These are phyloP conservation scores for Metarhizium album DNA, from an alignment of 2,329 filamentous ascomycete species.

Conservation along the genomic window DNA sequence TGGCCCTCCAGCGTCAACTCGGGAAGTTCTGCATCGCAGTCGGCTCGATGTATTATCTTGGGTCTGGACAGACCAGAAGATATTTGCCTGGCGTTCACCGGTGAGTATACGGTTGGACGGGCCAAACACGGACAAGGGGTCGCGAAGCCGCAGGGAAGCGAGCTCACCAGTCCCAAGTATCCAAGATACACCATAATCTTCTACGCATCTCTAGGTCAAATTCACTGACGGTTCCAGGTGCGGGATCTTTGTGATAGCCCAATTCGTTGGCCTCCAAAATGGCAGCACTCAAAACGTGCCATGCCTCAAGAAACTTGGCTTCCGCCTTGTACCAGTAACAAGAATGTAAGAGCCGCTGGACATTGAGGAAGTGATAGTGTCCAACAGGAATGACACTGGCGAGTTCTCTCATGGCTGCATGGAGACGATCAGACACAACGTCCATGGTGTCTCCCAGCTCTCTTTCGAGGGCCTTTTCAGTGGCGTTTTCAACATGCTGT, in stretches of 20 bases:
- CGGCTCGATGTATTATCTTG: constrained; percentile 20
- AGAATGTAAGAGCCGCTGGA: constrained; percentile 20
- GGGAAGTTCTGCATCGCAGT: constrained; percentile 16
- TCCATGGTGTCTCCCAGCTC: constrained; percentile 12
- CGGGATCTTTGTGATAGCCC: constrained; percentile 15
- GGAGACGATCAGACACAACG: constrained; percentile 15
- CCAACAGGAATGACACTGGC: constrained; percentile 16
- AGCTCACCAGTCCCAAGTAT: constrained; percentile 23
- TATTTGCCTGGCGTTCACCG: constrained; percentile 18
- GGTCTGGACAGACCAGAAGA: constrained; percentile 21
- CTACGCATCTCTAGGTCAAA: constrained; percentile 22
- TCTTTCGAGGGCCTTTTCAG: constrained; percentile 11
- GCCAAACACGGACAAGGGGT: background rate
- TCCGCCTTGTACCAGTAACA: constrained; percentile 24
- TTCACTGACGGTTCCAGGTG: constrained; percentile 11
- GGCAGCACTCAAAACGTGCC: constrained; percentile 21
- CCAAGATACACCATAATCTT: constrained; percentile 21
- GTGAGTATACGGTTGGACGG: background rate
- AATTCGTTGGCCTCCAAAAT: constrained; percentile 20
- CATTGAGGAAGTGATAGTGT: constrained; percentile 17
- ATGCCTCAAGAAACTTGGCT: constrained; percentile 19
- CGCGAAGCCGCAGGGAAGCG: no score
- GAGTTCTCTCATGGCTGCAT: constrained; percentile 16
- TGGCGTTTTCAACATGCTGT: constrained; percentile 16
- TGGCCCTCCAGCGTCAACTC: constrained; percentile 18